Conservation (phyloP, 306 rosid genomes). For the Vigna nakashimae region DNA sequence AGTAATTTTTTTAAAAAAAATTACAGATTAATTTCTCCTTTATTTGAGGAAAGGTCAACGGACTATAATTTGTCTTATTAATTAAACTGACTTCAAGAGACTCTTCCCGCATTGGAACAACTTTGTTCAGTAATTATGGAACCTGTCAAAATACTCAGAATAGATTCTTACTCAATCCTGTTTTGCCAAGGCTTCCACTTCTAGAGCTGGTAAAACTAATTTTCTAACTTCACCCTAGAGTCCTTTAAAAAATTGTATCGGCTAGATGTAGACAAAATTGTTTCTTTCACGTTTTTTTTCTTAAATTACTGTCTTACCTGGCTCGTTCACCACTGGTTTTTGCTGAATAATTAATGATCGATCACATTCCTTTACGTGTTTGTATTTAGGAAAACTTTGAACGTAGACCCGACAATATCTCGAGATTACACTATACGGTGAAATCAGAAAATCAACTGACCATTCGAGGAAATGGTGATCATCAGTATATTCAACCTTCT, state of each 20-base stretch:
- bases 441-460: slow-evolving; percentile 33
- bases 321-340: not conserved
- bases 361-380: not conserved
- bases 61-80: not conserved
- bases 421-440: not conserved
- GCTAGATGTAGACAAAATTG: no score
- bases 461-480: slow-evolving; percentile 40
- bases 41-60: not conserved
- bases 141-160: not conserved
- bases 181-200: not conserved
- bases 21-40: not conserved
- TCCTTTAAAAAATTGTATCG: no score
- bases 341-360: not conserved
- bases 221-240: no score
- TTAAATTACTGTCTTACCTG: not conserved
- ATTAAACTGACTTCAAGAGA: not conserved
- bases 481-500: slow-evolving; percentile 45
- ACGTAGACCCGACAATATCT: not conserved
- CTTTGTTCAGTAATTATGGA: not conserved
- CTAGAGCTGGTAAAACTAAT: no score
- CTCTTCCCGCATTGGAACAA: not conserved
- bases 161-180: not conserved
- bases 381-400: slow-evolving; percentile 3
- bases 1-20: not conserved
- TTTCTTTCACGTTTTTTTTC: not conserved